A percentile compares a stretch with the other conserved stretches of the same genome.
Conservation (phyloP, 2,329 filamentous ascomycete genomes). For the Didymella keratinophila region DNA sequence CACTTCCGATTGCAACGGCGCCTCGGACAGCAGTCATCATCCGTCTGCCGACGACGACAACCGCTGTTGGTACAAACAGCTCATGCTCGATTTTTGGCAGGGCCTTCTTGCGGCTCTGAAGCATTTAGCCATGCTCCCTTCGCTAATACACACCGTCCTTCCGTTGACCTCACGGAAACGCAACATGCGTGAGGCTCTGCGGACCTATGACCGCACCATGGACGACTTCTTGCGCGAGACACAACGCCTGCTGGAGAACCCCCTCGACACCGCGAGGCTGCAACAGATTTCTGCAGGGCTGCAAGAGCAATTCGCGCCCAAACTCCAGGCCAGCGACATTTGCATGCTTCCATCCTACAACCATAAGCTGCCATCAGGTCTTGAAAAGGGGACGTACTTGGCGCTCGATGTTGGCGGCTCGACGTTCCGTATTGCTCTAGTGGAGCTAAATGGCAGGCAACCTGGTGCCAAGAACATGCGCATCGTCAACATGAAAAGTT, state of each 20-base stretch:
- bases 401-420: conserved; percentile 72
- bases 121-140: conserved; percentile 52
- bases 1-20: conserved; percentile 26
- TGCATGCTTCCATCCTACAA: conserved; percentile 73
- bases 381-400: conserved; percentile 67
- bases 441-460: conserved; percentile 61
- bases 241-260: conserved; percentile 54
- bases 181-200: conserved; percentile 48
- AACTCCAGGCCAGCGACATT: conserved; percentile 63
- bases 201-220: conserved; percentile 55
- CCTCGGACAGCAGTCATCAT: conserved; percentile 36
- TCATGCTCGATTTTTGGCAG: conserved; percentile 53
- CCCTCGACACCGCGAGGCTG: conserved; percentile 52
- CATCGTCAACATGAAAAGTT: conserved; percentile 63
- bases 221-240: conserved; percentile 57
- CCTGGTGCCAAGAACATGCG: conserved; percentile 58
- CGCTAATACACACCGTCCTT: conserved; percentile 49
- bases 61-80: conserved; percentile 45
- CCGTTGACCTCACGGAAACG: conserved; percentile 47
- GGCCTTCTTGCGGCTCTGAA: conserved; percentile 49
- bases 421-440: conserved; percentile 68
- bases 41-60: conserved; percentile 26
- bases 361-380: conserved; percentile 66
- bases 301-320: conserved; percentile 62
- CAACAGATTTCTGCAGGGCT: conserved; percentile 55